Base-by-base conservation (phyloP, 768 basidiomycete species). In the Scleroderma bovista region DNA sequence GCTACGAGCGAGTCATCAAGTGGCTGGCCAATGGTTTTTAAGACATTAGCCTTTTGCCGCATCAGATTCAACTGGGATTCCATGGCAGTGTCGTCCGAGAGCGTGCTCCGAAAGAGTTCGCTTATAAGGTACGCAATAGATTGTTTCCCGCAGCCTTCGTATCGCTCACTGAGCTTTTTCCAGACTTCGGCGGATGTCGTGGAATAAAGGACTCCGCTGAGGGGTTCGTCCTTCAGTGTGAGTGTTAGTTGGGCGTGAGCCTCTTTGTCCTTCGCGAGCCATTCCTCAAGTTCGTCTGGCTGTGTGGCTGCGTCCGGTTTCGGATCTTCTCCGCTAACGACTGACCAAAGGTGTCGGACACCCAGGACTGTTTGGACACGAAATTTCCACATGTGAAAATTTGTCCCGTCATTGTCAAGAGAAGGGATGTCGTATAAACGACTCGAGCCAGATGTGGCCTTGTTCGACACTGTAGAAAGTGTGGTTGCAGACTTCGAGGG, bases 1-100 rank as follows among this genome's bases (percentile, higher is more conserved):
- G 60, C 58, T 5, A 63, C 22, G 17, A 63, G 48, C 3, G 53
- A 52, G 31, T 63, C 58, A 3, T 57, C 48, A 16, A 61, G 51
- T 3, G 49, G 2, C 26, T 53, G 45, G 15, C 57, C 53, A 29
- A 61, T 53, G 3, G 52, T 43, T 3, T 45, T 19, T 45, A 61
- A 53, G 26, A 56, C 49, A 32, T 40, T 51, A 4, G 48, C 50
- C 39, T 56, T 57, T 37, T 52, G 37, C 16, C n/a, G 37, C 37
- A 38, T 38, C 7, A 16, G n/a, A 7, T 38, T 38, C n/a, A 38
- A 16, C 37, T 38, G 37, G n/a, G n/a, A 16, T 38, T 38, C 37
- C 37, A 38, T n/a, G 19, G 16, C 7, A n/a, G n/a, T 38, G 19
- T 38, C 16, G 7, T 38, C 16, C 19, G 16, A 38, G 11, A 38